Percentiles rank a stretch among this genome's conserved stretches.
Evolutionary conservation across 495 filamentous ascomycete genomes (phyloP).

Genomic region (Schizothecium vesticola): DNA sequence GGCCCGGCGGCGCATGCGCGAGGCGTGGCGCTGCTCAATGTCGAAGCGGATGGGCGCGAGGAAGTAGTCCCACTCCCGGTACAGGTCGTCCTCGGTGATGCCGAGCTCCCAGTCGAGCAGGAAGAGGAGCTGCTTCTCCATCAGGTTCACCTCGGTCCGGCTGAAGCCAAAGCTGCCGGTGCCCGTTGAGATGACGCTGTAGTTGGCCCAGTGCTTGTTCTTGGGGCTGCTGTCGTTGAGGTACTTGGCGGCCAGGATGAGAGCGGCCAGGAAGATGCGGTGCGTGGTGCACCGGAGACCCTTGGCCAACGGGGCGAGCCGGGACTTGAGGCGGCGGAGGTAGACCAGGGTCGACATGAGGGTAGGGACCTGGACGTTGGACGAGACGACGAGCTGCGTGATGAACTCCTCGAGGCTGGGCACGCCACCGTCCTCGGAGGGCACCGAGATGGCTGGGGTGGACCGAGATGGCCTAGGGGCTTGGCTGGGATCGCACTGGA

Average conservation of each 20-base stretch:
- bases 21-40: conserved; percentile 33
- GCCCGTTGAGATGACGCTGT: conserved; percentile 64
- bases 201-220: conserved; percentile 99
- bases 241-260: conserved; percentile 94
- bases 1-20: conserved; percentile 39
- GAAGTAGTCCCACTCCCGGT: conserved; percentile 82
- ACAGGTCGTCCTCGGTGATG: conserved; percentile 77
- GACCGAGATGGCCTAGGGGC: conserved; percentile 56
- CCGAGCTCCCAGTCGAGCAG: conserved; percentile 89
- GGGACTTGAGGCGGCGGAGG: conserved; percentile 72
- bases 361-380: conserved; percentile 94
- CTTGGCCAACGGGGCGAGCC: conserved; percentile 90
- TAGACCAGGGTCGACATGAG: conserved; percentile 96
- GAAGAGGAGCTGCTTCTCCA: conserved; percentile 96
- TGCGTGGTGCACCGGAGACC: conserved; percentile 96
- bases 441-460: conserved; percentile 53
- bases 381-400: conserved; percentile 78
- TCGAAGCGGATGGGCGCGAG: conserved; percentile 69
- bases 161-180: conserved; percentile 85
- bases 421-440: conserved; percentile 43
- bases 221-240: conserved; percentile 97
- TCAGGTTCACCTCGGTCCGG: conserved; percentile 90
- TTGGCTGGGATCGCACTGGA: conserved; percentile 67
- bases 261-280: conserved; percentile 89
- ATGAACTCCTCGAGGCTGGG: conserved; percentile 89